phyloP scores from a whole-genome alignment of 192 early-diverging fungal genomes.

The Spinellus fusiger region DNA sequence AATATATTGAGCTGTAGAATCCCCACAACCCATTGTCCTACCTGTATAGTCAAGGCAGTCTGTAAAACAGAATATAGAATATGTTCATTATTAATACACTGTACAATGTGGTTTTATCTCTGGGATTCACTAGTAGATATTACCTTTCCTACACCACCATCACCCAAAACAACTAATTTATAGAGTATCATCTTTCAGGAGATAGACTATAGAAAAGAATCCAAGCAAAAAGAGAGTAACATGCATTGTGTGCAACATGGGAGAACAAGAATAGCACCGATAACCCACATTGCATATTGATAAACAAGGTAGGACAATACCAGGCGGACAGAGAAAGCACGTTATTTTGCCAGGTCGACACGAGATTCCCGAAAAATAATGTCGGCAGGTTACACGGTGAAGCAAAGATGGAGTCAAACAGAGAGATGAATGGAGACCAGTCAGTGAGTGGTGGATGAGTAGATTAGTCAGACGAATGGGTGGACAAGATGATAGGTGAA shows the following conservation, averaged over 20 bases:
- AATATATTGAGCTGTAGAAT: background rate
- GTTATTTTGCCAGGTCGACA: background rate
- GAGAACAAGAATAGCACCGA: no score
- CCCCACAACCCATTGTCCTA: constrained; percentile 1
- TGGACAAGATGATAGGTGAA: no score
- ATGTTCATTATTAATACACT: background rate
- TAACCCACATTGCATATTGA: background rate
- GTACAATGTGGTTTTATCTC: background rate
- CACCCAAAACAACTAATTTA: constrained; percentile 91
- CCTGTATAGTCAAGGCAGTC: constrained; percentile 38
- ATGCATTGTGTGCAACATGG: no score
- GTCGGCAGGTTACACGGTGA: no score
- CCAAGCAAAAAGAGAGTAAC: no score
- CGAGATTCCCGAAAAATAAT: background rate
- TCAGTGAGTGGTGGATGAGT: no score
- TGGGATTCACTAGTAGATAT: background rate
- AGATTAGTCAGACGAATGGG: no score
- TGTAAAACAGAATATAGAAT: background rate
- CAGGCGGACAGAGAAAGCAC: background rate
- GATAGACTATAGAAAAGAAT: background rate
- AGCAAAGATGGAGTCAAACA: no score
- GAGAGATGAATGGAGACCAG: no score
- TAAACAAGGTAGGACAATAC: background rate
- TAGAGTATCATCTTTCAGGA: constrained; percentile 66
- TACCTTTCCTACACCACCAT: constrained; percentile 71